phyloP scores from a whole-genome alignment of 805 yeast genomes.

The Jamesozyma gamospora region DNA sequence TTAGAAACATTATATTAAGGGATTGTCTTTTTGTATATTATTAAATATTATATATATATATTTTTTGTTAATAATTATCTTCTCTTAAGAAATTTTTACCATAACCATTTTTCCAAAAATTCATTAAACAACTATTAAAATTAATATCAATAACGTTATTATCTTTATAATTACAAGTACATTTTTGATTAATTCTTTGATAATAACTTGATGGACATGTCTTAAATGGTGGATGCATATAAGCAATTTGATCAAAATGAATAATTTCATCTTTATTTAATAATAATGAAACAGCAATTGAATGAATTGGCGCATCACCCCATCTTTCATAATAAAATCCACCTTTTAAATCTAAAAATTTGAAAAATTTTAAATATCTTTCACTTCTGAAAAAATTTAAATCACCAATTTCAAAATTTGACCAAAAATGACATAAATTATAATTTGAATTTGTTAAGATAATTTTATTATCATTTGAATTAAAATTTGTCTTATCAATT shows the following conservation, averaged over 20 bases:
- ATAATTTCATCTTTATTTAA: slow-evolving; percentile 52
- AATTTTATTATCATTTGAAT: slow-evolving; percentile 34
- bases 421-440: slow-evolving; percentile 82
- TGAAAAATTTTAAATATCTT: slow-evolving; percentile 51
- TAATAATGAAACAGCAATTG: slow-evolving; percentile 55
- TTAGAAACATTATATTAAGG: slow-evolving; percentile 37
- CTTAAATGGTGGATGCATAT: slow-evolving; percentile 59
- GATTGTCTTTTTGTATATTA: neutral
- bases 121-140: slow-evolving; percentile 52
- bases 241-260: slow-evolving; percentile 76
- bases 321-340: slow-evolving; percentile 84
- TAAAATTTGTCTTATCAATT: slow-evolving; percentile 41
- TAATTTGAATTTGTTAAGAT: slow-evolving; percentile 42
- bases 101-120: slow-evolving; percentile 75
- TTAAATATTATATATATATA: neutral
- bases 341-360: slow-evolving; percentile 53
- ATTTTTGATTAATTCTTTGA: slow-evolving; percentile 44
- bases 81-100: slow-evolving; percentile 24
- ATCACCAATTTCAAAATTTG: slow-evolving; percentile 72
- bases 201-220: slow-evolving; percentile 49
- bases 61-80: neutral
- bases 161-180: slow-evolving; percentile 46
- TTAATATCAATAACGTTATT: slow-evolving; percentile 36
- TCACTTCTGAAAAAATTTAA: slow-evolving; percentile 62
- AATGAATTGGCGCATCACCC: slow-evolving; percentile 94